A percentile compares a stretch with the other conserved stretches of the same genome.
Evolutionary conservation across 2,329 filamentous ascomycete species (phyloP).

Genomic region (Alternaria consortialis): DNA sequence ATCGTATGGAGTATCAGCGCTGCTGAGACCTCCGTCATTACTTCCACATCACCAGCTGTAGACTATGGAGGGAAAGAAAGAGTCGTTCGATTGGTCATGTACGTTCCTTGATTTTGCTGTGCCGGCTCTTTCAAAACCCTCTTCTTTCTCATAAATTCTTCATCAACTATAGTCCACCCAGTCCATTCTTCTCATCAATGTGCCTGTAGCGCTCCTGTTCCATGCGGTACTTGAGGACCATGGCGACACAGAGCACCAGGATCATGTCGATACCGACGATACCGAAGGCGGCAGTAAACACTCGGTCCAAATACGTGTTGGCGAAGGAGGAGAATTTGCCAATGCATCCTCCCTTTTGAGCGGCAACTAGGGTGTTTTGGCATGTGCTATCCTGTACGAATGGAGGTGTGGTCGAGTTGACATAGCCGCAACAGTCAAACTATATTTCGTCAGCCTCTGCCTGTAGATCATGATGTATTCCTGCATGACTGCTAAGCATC

Average conservation of each 20-base stretch:
- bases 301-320: conserved; percentile 75
- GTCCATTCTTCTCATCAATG: conserved; percentile 77
- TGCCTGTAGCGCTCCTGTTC: conserved; percentile 80
- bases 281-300: conserved; percentile 83
- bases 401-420: conserved; percentile 74
- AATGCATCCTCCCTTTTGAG: conserved; percentile 74
- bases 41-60: conserved; percentile 11
- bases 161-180: conserved; percentile 35
- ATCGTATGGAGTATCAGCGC: conserved; percentile 4
- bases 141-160: background rate
- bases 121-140: conserved; percentile 31
- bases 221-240: conserved; percentile 81
- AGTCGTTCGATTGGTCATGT: conserved; percentile 27
- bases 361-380: conserved; percentile 73
- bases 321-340: conserved; percentile 72
- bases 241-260: conserved; percentile 75
- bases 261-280: conserved; percentile 75
- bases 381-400: conserved; percentile 76
- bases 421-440: conserved; percentile 84
- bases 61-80: conserved; percentile 31
- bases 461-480: conserved; percentile 12
- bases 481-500: background rate
- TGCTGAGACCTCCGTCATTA: conserved; percentile 3
- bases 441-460: conserved; percentile 49
- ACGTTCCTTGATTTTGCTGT: conserved; percentile 6